Evolutionary conservation across 768 basidiomycete species (phyloP).

Genomic region (Amanita inopinata): DNA sequence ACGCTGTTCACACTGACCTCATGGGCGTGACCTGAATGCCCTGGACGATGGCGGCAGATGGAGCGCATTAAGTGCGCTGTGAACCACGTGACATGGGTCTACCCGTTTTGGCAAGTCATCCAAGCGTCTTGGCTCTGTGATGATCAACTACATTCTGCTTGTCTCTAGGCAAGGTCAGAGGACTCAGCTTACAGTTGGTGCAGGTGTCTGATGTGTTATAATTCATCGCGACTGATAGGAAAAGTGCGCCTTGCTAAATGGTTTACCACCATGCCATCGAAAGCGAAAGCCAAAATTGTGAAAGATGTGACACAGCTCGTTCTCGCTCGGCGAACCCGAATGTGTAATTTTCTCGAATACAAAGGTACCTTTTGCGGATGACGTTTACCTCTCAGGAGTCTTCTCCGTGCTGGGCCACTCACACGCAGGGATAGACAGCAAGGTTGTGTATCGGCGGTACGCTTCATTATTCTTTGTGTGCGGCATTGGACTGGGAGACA

Average conservation of each 20-base stretch:
- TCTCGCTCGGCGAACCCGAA: slow-evolving; percentile 86
- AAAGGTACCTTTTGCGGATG: slow-evolving; percentile 63
- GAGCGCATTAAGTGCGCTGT: no score
- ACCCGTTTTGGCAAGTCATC: no score
- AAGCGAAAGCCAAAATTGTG: slow-evolving; percentile 91
- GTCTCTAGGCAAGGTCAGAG: slow-evolving; percentile 87
- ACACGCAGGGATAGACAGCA: slow-evolving; percentile 55
- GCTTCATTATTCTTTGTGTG: slow-evolving; percentile 96
- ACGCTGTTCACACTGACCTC: no score
- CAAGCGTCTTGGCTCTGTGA: no score
- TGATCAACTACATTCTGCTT: slow-evolving; percentile 97
- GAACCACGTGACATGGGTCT: no score
- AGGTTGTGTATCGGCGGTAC: slow-evolving; percentile 94
- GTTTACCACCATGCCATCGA: slow-evolving; percentile 91
- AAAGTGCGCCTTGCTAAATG: slow-evolving; percentile 98
- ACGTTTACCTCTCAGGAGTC: background rate
- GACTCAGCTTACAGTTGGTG: slow-evolving; percentile 1
- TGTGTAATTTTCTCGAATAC: slow-evolving; percentile 99
- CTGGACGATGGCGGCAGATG: no score
- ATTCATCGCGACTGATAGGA: slow-evolving; percentile 35
- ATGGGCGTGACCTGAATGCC: no score
- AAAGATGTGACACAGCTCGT: slow-evolving; percentile 99
- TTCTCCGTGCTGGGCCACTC: background rate
- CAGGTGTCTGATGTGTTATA: background rate
- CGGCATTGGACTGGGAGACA: slow-evolving; percentile 78